phyloP scores from a whole-genome alignment of 805 yeast genomes.

The Pichia manshurica region DNA sequence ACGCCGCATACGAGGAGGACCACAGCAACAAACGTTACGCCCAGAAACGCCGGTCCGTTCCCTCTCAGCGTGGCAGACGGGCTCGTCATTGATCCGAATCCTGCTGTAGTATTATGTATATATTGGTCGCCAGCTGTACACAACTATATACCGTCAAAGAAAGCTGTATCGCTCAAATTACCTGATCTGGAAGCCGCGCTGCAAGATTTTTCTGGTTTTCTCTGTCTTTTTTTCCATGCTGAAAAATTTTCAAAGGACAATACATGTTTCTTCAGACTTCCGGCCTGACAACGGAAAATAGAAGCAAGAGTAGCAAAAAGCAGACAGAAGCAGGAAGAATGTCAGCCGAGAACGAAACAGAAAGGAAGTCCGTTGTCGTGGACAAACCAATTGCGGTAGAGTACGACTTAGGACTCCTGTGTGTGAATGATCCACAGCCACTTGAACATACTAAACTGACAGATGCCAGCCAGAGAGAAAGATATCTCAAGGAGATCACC shows the following conservation, averaged over 20 bases:
- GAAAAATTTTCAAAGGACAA: background rate
- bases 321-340: background rate
- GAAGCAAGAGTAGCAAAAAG: background rate
- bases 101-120: no score
- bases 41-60: no score
- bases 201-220: background rate
- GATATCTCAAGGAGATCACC: constrained; percentile 55
- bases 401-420: constrained; percentile 85
- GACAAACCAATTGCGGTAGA: constrained; percentile 86
- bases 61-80: background rate
- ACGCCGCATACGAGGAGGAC: constrained; percentile 8
- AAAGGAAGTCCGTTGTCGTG: constrained; percentile 70
- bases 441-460: constrained; percentile 56
- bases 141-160: background rate
- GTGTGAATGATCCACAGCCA: constrained; percentile 87
- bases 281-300: no score
- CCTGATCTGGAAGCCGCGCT: background rate
- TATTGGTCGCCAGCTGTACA: no score
- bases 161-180: background rate
- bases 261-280: no score
- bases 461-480: constrained; percentile 53
- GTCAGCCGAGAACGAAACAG: constrained; percentile 5
- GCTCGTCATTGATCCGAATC: background rate
- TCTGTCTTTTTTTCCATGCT: background rate
- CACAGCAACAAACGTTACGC: background rate